Evolutionary conservation across 768 basidiomycete genomes (phyloP), one percentile per base, ranked within the genome.

Genomic region (Mycena rosella): DNA sequence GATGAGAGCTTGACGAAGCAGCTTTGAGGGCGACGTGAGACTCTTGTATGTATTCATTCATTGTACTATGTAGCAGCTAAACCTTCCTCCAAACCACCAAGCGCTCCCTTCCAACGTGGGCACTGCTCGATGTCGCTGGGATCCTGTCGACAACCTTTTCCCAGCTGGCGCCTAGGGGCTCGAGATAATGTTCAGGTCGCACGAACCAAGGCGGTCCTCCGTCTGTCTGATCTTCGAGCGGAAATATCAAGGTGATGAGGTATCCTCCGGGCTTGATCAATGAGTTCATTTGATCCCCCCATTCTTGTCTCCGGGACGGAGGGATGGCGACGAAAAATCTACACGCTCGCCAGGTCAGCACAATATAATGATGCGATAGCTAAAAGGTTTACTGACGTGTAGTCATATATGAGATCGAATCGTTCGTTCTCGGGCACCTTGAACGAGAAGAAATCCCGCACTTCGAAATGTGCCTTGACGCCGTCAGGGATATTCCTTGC

Each of bases 301-400:
- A 92, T 20, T 83, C 83, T 4, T 68, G 48, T 11, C 92, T 83
- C 40, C 75, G 80, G 3, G 77, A 64, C 0, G 89, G 91, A 0
- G 87, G 87, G 26, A 94, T 87, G 2, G 92, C 91, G 45, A 89
- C 89, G 75, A 94, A 93, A 79, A 93, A 92, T 1, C 89, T 91
- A n/a, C n/a, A n/a, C n/a, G n/a, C n/a, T n/a, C n/a, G n/a, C n/a
- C n/a, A n/a, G n/a, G n/a, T n/a, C n/a, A n/a, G n/a, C n/a, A n/a
- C n/a, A n/a, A n/a, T n/a, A n/a, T n/a, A n/a, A n/a, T n/a, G n/a
- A n/a, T n/a, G n/a, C n/a, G n/a, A n/a, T n/a, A n/a, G n/a, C n/a
- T n/a, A n/a, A n/a, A n/a, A n/a, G n/a, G n/a, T n/a, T n/a, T 65
- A 18, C 80, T 34, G 62, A 85, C 86, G 91, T 91, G 74, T 90